Conservation (phyloP, 208 protist species). For the Endotrypanum monterogeii region DNA sequence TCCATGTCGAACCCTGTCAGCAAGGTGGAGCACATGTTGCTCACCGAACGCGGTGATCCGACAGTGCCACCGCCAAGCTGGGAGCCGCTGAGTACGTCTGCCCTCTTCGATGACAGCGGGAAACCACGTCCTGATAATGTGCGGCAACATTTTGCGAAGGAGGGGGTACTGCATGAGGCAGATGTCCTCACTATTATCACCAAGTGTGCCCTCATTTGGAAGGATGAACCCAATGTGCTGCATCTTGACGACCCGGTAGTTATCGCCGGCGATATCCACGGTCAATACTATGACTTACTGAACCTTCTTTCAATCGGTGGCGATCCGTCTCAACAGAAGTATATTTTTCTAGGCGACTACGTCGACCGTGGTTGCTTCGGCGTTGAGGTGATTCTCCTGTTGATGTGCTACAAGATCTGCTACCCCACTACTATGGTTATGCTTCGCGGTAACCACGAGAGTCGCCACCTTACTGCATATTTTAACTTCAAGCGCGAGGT, state of each 20-base stretch:
- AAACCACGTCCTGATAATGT: slow-evolving; percentile 59
- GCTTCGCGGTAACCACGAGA: slow-evolving; percentile 98
- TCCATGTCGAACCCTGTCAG: slow-evolving; percentile 9
- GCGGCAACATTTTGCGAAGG: slow-evolving; percentile 69
- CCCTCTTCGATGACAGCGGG: slow-evolving; percentile 61
- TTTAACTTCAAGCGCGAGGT: slow-evolving; percentile 97
- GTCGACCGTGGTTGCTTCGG: slow-evolving; percentile 94
- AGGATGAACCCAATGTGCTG: slow-evolving; percentile 88
- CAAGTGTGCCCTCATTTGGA: slow-evolving; percentile 71
- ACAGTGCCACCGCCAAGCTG: slow-evolving; percentile 62
- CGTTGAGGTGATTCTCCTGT: slow-evolving; percentile 89
- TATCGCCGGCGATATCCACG: slow-evolving; percentile 95
- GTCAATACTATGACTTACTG: slow-evolving; percentile 97
- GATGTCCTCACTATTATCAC: slow-evolving; percentile 81
- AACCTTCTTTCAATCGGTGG: slow-evolving; percentile 95
- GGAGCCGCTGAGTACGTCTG: slow-evolving; percentile 55
- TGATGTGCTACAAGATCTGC: slow-evolving; percentile 95
- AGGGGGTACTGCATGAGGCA: slow-evolving; percentile 72
- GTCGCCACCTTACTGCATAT: slow-evolving; percentile 96
- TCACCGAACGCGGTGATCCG: slow-evolving; percentile 51
- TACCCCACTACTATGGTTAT: slow-evolving; percentile 93
- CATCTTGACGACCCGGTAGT: slow-evolving; percentile 73
- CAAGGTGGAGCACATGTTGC: slow-evolving; percentile 62
- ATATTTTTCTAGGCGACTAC: slow-evolving; percentile 98
- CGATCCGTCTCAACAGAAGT: slow-evolving; percentile 79